Evolutionary conservation across 257 asterid genomes (phyloP), one percentile per base, ranked within the genome.

Genomic region (Echium plantagineum): DNA sequence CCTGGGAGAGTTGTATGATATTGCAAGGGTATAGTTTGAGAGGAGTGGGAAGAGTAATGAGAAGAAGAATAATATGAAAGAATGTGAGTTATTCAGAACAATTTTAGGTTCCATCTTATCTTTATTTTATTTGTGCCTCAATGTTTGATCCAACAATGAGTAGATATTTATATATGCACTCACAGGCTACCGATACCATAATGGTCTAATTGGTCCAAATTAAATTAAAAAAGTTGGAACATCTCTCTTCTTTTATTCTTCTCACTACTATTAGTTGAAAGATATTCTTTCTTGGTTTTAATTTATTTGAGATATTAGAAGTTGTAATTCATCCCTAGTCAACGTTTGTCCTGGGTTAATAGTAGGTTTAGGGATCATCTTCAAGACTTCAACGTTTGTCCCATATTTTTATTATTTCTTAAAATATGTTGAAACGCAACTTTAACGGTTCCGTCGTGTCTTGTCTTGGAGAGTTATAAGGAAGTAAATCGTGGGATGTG

Each of bases 1-100:
- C 62, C 21, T 57, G 16, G 71, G 76, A 13, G 63, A 42, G 20
- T 28, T 66, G 15, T 52, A 4, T 28, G 63, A 18, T 18, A 66
- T 21, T 55, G 65, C 21, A 46, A 57, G 58, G 30, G 24, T 24
- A 38, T 57, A 52, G 38, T 60, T 26, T 22, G 64, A 57, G 65
- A 62, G 62, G 38, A 70, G 38, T 22, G 64, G 51, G 62, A 62
- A 66, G 38, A 70, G 38, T 5, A 47, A 7, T 24, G 9, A 15
- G 17, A 22, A 22, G n/a, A 53, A 20, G 15, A 53, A 53, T 15
- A 53, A 53, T 21, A 9, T 53, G 15, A 19, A 9, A 53, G 57
- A 19, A n/a, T 19, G 21, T 18, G 22, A 53, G 15, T 17, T 53
- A 10, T 53, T 53, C 2, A 18, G 22, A 53, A 17, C 22, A 53